Conservation (phyloP, 108 stramenopile genomes). For the Chaetoceros tenuissimus region DNA sequence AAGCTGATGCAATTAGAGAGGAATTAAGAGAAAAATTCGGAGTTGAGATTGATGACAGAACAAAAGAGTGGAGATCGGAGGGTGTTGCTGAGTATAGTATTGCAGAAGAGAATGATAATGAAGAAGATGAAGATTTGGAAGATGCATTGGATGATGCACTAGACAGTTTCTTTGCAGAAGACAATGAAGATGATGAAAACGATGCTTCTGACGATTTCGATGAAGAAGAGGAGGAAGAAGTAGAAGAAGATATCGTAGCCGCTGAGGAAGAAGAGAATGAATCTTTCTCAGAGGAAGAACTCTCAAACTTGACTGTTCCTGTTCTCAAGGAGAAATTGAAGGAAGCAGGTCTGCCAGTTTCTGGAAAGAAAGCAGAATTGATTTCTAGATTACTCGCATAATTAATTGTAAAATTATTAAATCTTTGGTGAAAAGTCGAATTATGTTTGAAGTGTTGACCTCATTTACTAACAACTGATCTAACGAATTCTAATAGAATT, state of each 20-base stretch:
- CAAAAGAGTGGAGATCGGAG: conserved; percentile 18
- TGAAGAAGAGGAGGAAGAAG: conserved; percentile 2
- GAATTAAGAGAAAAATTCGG: conserved; percentile 11
- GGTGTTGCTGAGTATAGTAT: not conserved
- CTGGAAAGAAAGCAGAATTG: conserved; percentile 56
- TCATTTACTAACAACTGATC: too few species aligned
- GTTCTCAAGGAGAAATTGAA: conserved; percentile 50
- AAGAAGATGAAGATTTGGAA: not conserved
- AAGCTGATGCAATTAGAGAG: conserved; percentile 22
- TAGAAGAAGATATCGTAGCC: not conserved
- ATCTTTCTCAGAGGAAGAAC: conserved; percentile 5
- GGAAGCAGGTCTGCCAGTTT: conserved; percentile 40
- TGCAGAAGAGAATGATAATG: not conserved
- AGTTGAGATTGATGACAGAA: conserved; percentile 20
- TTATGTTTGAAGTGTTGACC: too few species aligned
- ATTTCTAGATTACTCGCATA: conserved; percentile 40
- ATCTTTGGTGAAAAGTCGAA: too few species aligned
- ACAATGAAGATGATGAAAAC: conserved; percentile 3
- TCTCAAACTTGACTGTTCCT: conserved; percentile 32
- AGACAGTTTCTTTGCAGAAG: not conserved
- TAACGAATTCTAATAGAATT: too few species aligned
- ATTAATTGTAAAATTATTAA: too few species aligned
- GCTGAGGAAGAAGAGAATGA: too few species aligned
- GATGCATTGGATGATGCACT: not conserved
- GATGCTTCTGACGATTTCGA: conserved; percentile 5